Conservation (phyloP, 768 basidiomycete species). For the Trametes elegans region DNA sequence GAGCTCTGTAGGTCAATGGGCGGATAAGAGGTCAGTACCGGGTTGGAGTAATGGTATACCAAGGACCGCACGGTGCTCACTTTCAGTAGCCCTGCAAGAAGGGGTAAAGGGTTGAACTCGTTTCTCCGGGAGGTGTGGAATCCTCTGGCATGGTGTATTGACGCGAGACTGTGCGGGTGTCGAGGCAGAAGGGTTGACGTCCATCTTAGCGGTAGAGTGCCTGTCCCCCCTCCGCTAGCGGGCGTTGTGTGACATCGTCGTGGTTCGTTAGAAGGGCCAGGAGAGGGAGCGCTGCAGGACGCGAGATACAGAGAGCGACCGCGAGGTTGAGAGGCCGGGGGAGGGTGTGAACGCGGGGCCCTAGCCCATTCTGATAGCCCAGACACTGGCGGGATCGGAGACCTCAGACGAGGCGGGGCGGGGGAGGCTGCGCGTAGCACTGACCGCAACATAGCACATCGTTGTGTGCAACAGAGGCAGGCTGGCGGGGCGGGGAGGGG, state of each 20-base stretch:
- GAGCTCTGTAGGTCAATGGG: conserved; percentile 52
- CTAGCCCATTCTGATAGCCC: conserved; percentile 14
- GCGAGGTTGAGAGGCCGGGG: conserved; percentile 10
- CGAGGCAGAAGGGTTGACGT: not conserved
- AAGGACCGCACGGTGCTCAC: conserved; percentile 33
- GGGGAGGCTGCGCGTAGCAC: conserved; percentile 33
- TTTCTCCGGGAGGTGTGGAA: conserved; percentile 43
- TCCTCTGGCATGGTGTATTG: conserved; percentile 5
- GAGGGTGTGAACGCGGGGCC: not conserved
- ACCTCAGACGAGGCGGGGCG: conserved; percentile 1
- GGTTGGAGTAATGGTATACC: not conserved
- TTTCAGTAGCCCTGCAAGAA: conserved; percentile 67
- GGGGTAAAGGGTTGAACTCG: conserved; percentile 41
- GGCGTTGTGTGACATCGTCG: conserved; percentile 1
- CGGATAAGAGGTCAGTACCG: conserved; percentile 8
- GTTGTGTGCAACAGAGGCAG: conserved; percentile 11
- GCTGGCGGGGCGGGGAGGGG: not conserved
- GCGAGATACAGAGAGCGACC: too few relatives aligned
- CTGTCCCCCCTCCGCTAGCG: not conserved
- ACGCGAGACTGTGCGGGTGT: not conserved
- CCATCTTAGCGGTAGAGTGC: not conserved
- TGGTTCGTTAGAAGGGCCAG: not conserved
- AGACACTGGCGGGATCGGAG: not conserved
- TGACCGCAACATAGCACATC: conserved; percentile 57
- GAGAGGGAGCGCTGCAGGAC: too few relatives aligned